A percentile compares a stretch with the other conserved stretches of the same genome.
Conservation (phyloP, 805 yeast genomes). For the Hanseniaspora pseudoguilliermondii region DNA sequence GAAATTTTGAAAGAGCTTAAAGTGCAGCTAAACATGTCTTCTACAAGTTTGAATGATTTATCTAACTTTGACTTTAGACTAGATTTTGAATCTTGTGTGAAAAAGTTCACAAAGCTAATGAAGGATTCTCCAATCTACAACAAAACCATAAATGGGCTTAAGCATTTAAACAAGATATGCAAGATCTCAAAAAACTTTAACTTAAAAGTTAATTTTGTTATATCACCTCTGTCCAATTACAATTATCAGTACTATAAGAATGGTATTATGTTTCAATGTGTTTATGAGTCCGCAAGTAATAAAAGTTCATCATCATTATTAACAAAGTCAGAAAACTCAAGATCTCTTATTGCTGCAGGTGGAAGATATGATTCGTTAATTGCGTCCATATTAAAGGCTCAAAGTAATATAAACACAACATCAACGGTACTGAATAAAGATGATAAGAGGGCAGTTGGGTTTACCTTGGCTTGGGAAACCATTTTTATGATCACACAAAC, state of each 20-base stretch:
- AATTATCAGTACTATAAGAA: conserved; percentile 65
- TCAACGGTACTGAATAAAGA: conserved; percentile 10
- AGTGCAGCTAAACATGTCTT: conserved; percentile 59
- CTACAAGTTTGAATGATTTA: conserved; percentile 71
- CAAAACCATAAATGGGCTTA: conserved; percentile 50
- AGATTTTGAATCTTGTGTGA: conserved; percentile 52
- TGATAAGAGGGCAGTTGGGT: conserved; percentile 64
- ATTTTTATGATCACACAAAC: conserved; percentile 40
- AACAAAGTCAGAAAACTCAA: conserved; percentile 23
- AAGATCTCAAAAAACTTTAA: conserved; percentile 45
- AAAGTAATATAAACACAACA: conserved; percentile 23
- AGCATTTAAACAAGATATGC: conserved; percentile 49
- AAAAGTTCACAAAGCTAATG: conserved; percentile 55
- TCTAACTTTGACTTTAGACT: conserved; percentile 66
- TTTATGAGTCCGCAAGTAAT: conserved; percentile 34
- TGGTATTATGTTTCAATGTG: conserved; percentile 81
- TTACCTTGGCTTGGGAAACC: conserved; percentile 66
- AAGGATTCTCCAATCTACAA: conserved; percentile 54
- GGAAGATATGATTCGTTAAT: conserved; percentile 81
- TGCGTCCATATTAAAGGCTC: conserved; percentile 48
- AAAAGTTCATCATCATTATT: not conserved
- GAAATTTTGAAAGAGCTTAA: conserved; percentile 46
- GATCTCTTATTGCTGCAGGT: conserved; percentile 66
- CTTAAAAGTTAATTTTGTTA: conserved; percentile 40
- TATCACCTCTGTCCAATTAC: conserved; percentile 77